phyloP scores from a whole-genome alignment of 176 grass and related monocot genomes.

The sorghum (Sorghum bicolor) region DNA sequence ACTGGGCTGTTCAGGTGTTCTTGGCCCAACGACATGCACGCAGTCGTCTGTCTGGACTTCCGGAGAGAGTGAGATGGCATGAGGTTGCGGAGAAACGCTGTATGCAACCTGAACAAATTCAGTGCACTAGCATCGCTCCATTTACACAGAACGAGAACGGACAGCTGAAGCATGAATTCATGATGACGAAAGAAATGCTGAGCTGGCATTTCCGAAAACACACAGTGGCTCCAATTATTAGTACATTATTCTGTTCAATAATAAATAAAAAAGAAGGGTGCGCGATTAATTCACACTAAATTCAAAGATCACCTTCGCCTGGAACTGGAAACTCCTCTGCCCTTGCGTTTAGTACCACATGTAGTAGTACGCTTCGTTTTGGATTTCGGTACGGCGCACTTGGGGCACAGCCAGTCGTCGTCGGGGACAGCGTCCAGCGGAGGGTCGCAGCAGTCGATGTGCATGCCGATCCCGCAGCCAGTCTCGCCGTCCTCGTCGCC shows the following conservation, averaged over 20 bases:
- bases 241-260: neutral
- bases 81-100: neutral
- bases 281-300: neutral
- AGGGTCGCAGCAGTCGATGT: slow-evolving; percentile 84
- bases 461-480: slow-evolving; percentile 70
- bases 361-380: slow-evolving; percentile 17
- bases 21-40: neutral
- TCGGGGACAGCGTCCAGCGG: slow-evolving; percentile 59
- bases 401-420: slow-evolving; percentile 67
- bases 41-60: neutral
- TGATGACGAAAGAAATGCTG: slow-evolving; percentile 20
- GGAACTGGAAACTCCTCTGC: slow-evolving; percentile 13
- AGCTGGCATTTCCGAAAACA: slow-evolving; percentile 23
- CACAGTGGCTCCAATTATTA: neutral
- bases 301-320: slow-evolving; percentile 24
- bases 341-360: slow-evolving; percentile 3
- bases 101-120: neutral
- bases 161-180: neutral
- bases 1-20: neutral
- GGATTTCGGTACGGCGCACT: slow-evolving; percentile 25
- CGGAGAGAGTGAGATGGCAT: neutral
- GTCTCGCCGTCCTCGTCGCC: slow-evolving; percentile 48
- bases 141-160: neutral
- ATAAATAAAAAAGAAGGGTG: neutral
- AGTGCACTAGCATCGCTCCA: neutral